Evolutionary conservation across 1,139 yeast species (phyloP).

Genomic region (Meyerozyma elateridarum): DNA sequence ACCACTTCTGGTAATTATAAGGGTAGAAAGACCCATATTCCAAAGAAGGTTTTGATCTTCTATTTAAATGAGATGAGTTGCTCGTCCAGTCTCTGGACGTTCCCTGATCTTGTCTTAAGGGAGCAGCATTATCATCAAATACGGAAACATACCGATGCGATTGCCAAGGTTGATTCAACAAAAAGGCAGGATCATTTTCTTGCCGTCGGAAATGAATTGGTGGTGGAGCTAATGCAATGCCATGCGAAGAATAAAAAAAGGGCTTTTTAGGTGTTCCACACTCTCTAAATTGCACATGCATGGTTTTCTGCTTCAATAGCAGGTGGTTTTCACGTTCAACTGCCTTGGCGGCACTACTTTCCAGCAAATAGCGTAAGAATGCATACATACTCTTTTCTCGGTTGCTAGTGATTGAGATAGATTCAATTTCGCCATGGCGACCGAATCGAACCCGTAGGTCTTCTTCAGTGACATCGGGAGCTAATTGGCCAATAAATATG

Average conservation of each 20-base stretch:
- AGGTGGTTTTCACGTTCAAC: slow-evolving; percentile 81
- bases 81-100: background rate
- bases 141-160: too few relatives aligned
- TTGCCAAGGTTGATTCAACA: too few relatives aligned
- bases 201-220: slow-evolving; percentile 36
- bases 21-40: too few relatives aligned
- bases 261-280: slow-evolving; percentile 6
- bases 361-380: slow-evolving; percentile 59
- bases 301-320: slow-evolving; percentile 63
- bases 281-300: slow-evolving; percentile 81
- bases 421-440: slow-evolving; percentile 61
- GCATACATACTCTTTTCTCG: slow-evolving; percentile 47
- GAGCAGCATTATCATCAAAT: too few relatives aligned
- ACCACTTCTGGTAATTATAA: too few relatives aligned
- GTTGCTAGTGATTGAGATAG: slow-evolving; percentile 44
- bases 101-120: background rate
- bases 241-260: slow-evolving; percentile 9
- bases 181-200: too few relatives aligned
- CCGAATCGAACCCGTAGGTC: slow-evolving; percentile 54
- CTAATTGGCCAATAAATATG: slow-evolving; percentile 73
- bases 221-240: slow-evolving; percentile 65
- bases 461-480: slow-evolving; percentile 48
- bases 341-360: slow-evolving; percentile 77
- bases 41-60: too few relatives aligned
- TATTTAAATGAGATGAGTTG: slow-evolving; percentile 50